These are phyloP conservation scores for Microcera coccophila DNA, from an alignment of 2,329 filamentous ascomycete species.

Conservation along the genomic window DNA sequence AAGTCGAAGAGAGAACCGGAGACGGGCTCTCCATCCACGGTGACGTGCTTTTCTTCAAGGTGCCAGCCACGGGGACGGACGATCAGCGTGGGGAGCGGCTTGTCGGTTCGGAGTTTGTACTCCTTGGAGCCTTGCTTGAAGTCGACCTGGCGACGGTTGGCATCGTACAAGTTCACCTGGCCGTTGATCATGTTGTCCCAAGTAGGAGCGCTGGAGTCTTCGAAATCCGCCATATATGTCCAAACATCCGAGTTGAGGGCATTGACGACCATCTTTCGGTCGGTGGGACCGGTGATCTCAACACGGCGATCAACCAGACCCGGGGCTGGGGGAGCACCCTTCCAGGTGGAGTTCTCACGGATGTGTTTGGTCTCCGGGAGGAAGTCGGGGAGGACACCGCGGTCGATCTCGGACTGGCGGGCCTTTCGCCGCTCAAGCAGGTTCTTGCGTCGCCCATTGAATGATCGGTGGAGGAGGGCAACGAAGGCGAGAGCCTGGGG, in stretches of 20 bases:
- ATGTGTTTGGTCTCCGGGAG: slow-evolving; percentile 93
- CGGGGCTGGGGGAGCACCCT: slow-evolving; percentile 83
- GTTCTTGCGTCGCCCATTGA: slow-evolving; percentile 83
- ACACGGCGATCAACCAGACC: slow-evolving; percentile 90
- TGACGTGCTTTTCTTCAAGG: slow-evolving; percentile 96
- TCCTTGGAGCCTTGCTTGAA: slow-evolving; percentile 95
- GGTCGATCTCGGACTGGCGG: slow-evolving; percentile 90
- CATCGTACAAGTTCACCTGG: slow-evolving; percentile 96
- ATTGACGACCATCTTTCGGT: slow-evolving; percentile 99
- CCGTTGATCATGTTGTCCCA: slow-evolving; percentile 99
- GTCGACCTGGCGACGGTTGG: slow-evolving; percentile 87
- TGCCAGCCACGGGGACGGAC: slow-evolving; percentile 96
- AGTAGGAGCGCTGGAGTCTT: slow-evolving; percentile 95
- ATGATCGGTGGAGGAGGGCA: slow-evolving; percentile 88
- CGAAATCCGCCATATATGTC: slow-evolving; percentile 99
- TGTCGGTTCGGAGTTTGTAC: slow-evolving; percentile 94
- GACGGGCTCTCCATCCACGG: slow-evolving; percentile 89
- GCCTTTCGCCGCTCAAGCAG: slow-evolving; percentile 81
- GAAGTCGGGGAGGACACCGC: slow-evolving; percentile 85
- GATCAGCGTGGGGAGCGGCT: slow-evolving; percentile 80
- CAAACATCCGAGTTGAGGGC: slow-evolving; percentile 93
- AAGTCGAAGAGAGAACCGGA: slow-evolving; percentile 94
- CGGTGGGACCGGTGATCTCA: slow-evolving; percentile 95
- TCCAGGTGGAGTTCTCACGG: slow-evolving; percentile 91
- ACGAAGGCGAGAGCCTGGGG: slow-evolving; percentile 89